Conservation (phyloP, 2,329 filamentous ascomycete genomes). For the Talaromyces sp. region DNA sequence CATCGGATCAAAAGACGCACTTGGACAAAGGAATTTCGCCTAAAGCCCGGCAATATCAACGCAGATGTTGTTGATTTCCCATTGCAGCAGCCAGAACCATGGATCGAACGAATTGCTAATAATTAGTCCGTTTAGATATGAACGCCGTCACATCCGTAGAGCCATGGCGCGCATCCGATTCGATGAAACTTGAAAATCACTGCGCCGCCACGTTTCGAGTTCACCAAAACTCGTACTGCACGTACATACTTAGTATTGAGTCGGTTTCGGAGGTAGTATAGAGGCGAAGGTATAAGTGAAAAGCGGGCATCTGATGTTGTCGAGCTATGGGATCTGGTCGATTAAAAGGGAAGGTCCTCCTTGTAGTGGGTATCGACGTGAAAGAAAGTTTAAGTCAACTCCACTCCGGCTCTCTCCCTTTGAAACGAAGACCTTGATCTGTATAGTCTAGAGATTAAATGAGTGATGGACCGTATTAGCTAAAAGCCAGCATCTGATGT, state of each 20-base stretch:
- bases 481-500: background rate
- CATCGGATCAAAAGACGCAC: background rate
- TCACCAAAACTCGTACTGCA: conserved; percentile 44
- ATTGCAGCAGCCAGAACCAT: conserved; percentile 1
- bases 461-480: background rate
- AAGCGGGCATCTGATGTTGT: background rate
- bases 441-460: background rate
- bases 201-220: conserved; percentile 71
- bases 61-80: background rate
- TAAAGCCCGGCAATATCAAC: conserved; percentile 30
- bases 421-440: background rate
- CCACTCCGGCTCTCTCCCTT: background rate
- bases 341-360: background rate
- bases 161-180: conserved; percentile 83
- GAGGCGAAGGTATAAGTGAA: background rate
- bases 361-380: background rate
- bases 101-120: background rate
- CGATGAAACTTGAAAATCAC: conserved; percentile 74
- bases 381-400: background rate
- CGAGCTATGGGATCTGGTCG: background rate
- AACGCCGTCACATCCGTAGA: conserved; percentile 30
- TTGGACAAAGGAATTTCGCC: background rate
- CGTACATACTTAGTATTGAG: conserved; percentile 25
- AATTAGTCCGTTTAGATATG: background rate
- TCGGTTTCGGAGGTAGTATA: background rate